phyloP scores from a whole-genome alignment of 2,329 filamentous ascomycete species.

The Rhynchosporium secalis region DNA sequence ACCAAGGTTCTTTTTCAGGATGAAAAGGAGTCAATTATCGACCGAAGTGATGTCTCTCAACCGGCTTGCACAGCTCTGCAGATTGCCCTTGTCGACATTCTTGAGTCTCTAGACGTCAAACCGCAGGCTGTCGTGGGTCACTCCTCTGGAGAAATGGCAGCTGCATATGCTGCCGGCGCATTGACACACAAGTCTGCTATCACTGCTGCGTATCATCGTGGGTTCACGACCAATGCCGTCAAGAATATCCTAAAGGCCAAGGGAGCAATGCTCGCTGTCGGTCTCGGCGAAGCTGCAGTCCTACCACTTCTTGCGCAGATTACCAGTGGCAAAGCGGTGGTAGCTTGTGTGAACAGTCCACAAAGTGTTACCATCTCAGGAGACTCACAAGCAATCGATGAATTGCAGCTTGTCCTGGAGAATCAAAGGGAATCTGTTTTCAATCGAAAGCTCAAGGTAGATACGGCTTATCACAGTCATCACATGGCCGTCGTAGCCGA shows the following conservation, averaged over 20 bases:
- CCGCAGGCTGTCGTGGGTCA: slow-evolving; percentile 36
- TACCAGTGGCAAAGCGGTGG: slow-evolving; percentile 24
- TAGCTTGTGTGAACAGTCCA: slow-evolving; percentile 40
- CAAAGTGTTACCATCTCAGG: slow-evolving; percentile 31
- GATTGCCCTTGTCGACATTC: slow-evolving; percentile 34
- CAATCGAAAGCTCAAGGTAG: slow-evolving; percentile 40
- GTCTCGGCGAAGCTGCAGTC: slow-evolving; percentile 23
- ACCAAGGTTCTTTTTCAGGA: background rate
- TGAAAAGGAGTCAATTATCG: background rate
- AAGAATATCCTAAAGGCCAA: slow-evolving; percentile 27
- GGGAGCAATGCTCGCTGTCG: slow-evolving; percentile 57
- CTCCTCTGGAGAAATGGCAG: slow-evolving; percentile 41
- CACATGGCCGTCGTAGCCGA: slow-evolving; percentile 37
- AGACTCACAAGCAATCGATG: slow-evolving; percentile 18
- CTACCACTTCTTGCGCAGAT: background rate
- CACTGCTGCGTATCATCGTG: slow-evolving; percentile 28
- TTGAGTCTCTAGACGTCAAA: slow-evolving; percentile 25
- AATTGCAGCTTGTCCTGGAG: slow-evolving; percentile 17
- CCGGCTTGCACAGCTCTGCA: slow-evolving; percentile 35
- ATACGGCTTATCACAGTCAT: slow-evolving; percentile 45
- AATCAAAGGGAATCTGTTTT: slow-evolving; percentile 33
- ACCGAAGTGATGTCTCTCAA: slow-evolving; percentile 12
- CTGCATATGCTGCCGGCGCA: slow-evolving; percentile 40
- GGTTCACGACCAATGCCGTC: background rate
- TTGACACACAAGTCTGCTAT: slow-evolving; percentile 24